phyloP scores from a whole-genome alignment of 1,139 yeast genomes.

The Yamadazyma diospyri region DNA sequence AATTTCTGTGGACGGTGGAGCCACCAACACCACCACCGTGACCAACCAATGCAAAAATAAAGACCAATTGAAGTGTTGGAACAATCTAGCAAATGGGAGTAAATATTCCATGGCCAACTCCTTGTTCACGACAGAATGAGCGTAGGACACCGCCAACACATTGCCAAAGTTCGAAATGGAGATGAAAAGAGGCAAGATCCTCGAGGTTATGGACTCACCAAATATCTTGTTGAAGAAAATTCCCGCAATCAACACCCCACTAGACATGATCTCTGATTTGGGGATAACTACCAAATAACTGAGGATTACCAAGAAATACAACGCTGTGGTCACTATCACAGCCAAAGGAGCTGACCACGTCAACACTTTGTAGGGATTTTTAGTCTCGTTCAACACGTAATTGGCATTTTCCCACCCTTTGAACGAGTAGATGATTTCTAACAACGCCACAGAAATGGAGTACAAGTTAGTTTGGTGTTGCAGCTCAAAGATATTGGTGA shows the following conservation, averaged over 20 bases:
- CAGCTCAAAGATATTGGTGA: slow-evolving; percentile 22
- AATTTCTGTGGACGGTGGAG: slow-evolving; percentile 47
- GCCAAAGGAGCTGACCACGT: slow-evolving; percentile 74
- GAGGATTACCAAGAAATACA: slow-evolving; percentile 67
- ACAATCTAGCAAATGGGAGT: slow-evolving; percentile 60
- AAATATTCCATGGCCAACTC: slow-evolving; percentile 72
- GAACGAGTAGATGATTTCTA: slow-evolving; percentile 33
- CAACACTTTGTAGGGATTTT: slow-evolving; percentile 62
- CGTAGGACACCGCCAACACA: slow-evolving; percentile 72
- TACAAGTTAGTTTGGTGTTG: slow-evolving; percentile 21
- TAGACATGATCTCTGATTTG: slow-evolving; percentile 50
- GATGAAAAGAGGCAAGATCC: slow-evolving; percentile 67
- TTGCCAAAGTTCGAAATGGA: slow-evolving; percentile 76
- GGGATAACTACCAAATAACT: slow-evolving; percentile 80
- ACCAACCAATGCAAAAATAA: slow-evolving; percentile 46
- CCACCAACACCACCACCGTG: slow-evolving; percentile 40
- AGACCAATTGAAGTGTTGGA: slow-evolving; percentile 49
- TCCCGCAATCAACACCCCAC: slow-evolving; percentile 74
- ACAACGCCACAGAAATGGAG: slow-evolving; percentile 38
- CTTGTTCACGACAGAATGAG: slow-evolving; percentile 75
- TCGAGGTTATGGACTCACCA: slow-evolving; percentile 59
- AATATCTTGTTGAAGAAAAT: slow-evolving; percentile 71
- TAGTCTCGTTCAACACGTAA: slow-evolving; percentile 40
- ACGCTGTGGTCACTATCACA: slow-evolving; percentile 52
- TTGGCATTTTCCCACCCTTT: slow-evolving; percentile 42